A percentile compares a stretch with the other conserved stretches of the same genome.
Conservation (phyloP, 208 protist genomes). For the Wallacemonas sp. region DNA sequence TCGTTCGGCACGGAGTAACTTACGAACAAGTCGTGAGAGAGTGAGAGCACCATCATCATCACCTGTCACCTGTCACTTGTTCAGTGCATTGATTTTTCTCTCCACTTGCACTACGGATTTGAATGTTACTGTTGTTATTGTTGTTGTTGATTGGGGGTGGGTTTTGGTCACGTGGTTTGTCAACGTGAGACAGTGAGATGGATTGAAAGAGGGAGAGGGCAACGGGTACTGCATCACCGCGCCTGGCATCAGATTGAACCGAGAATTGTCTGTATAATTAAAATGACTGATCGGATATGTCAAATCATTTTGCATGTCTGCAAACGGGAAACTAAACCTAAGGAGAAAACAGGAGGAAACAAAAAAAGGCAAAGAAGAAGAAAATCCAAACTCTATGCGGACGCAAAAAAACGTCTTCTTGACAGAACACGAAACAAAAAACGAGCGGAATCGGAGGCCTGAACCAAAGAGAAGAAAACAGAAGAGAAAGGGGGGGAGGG, state of each 20-base stretch:
- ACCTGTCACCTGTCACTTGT: not conserved
- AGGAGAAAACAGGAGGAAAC: conserved; percentile 22
- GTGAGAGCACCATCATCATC: not conserved
- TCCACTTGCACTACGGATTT: too few species aligned
- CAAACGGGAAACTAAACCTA: conserved; percentile 3
- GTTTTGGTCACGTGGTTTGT: too few species aligned
- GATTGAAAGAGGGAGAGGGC: conserved; percentile 4
- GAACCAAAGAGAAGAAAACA: too few species aligned
- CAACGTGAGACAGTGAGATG: not conserved
- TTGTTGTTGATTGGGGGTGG: not conserved
- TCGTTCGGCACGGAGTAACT: too few species aligned
- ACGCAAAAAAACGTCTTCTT: too few species aligned
- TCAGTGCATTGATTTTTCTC: too few species aligned
- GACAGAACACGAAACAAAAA: too few species aligned
- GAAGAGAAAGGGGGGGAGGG: too few species aligned
- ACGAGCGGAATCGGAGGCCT: too few species aligned
- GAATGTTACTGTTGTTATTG: not conserved
- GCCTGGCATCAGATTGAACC: not conserved
- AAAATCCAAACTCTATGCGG: conserved; percentile 15
- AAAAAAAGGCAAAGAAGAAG: conserved; percentile 13
- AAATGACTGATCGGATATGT: too few species aligned
- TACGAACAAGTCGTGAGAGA: too few species aligned
- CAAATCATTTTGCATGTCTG: not conserved
- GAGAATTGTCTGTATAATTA: too few species aligned
- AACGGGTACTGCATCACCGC: not conserved